phyloP scores from a whole-genome alignment of 768 basidiomycete genomes.

The Trametes cinnabarina region DNA sequence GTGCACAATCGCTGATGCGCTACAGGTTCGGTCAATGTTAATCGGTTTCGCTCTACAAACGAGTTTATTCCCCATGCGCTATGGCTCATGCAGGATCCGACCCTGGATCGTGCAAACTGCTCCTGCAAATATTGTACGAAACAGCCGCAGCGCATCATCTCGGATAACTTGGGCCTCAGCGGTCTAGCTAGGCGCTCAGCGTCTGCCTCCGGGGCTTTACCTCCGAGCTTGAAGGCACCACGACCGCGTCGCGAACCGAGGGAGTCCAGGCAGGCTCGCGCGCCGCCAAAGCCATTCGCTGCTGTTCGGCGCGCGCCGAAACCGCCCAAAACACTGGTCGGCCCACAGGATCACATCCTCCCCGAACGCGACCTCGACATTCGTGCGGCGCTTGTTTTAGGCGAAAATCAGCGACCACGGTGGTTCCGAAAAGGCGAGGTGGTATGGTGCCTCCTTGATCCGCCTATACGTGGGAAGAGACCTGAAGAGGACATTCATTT shows the following conservation, averaged over 20 bases:
- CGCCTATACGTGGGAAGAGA: constrained; percentile 44
- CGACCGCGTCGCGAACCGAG: constrained; percentile 16
- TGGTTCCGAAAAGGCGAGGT: constrained; percentile 70
- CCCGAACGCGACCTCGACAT: constrained; percentile 66
- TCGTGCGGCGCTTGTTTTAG: constrained; percentile 50
- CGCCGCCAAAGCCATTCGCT: constrained; percentile 36
- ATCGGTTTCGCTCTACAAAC: constrained; percentile 73
- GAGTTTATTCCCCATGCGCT: constrained; percentile 84
- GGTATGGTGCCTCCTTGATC: constrained; percentile 62
- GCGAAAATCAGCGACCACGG: constrained; percentile 46
- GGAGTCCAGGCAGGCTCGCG: constrained; percentile 15
- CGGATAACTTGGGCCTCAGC: constrained; percentile 52
- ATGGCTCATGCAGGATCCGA: constrained; percentile 66
- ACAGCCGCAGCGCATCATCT: constrained; percentile 67
- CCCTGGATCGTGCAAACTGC: constrained; percentile 50
- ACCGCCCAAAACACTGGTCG: constrained; percentile 32
- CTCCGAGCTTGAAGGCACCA: background rate
- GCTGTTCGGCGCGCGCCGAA: constrained; percentile 40
- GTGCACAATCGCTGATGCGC: background rate
- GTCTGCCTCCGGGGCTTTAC: background rate
- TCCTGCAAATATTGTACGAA: constrained; percentile 77
- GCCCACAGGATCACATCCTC: constrained; percentile 49
- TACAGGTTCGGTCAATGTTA: constrained; percentile 41
- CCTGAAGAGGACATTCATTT: constrained; percentile 51
- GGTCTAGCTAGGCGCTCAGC: constrained; percentile 36